Evolutionary conservation across 371 early-diverging fungal genomes (phyloP), one percentile per base, ranked within the genome.

Genomic region (Syncephalastrum racemosum): DNA sequence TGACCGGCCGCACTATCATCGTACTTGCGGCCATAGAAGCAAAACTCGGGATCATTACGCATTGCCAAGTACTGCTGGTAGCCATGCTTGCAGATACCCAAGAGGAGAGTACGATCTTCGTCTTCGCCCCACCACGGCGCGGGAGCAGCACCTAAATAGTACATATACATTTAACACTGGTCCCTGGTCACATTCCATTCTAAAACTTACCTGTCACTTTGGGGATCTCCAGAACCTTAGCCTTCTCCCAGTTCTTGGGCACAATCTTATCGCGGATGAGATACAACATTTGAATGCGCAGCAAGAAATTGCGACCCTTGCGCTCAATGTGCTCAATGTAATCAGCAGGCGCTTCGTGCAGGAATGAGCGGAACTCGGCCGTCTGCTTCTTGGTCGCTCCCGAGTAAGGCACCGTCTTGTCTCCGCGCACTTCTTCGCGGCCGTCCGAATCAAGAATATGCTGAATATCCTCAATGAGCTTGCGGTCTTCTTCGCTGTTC

Each of bases 11-110:
- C 58, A 53, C 79, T 80, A 49, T 80, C 73, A 51, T 83, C 82
- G 46, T 76, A 82, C 42, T 73, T 74, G 46, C 70, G 67, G 22
- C 82, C 79, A 62, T 77, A 84, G 54, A 90, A 92, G 51, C 80
- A 77, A 27, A 91, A 83, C 46, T 87, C 89, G 2, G 80, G 81
- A 51, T 91, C 92, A 27, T 73, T 79, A 22, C 88, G 77, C 66
- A 89, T 83, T 15, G 80, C 72, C 16, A 75, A 71, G 44, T 88
- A 71, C 66, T 90, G 86, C 50, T 86, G 85, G 64, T 92, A 95
- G 3, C 95, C 95, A 58, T 93, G 85, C 52, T 86, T 89, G 58
- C 80, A 77, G 22, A 90, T 90, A 31, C 92, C 93, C 36, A 92
- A 67, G 59, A 92, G 58, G 23, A 95, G 58, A 64, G 90, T 90